Percentiles rank a stretch among this genome's conserved stretches.
phyloP scores from a whole-genome alignment of 2,329 filamentous ascomycete species.

The Karstenula rhodostoma region DNA sequence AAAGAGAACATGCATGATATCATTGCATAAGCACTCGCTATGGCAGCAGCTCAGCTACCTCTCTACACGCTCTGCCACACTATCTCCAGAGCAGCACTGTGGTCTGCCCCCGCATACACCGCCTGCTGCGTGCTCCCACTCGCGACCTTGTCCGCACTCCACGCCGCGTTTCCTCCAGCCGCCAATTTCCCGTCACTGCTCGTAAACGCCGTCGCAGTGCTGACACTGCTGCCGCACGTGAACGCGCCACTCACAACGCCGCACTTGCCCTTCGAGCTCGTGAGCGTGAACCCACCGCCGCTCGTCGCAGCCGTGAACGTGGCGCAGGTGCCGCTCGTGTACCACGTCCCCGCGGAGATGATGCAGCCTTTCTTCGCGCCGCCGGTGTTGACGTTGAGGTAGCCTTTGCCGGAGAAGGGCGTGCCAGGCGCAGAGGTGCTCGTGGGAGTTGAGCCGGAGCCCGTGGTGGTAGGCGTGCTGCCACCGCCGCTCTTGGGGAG shows the following conservation, averaged over 20 bases:
- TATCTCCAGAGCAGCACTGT: slow-evolving; percentile 45
- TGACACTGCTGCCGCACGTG: slow-evolving; percentile 62
- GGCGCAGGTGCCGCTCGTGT: slow-evolving; percentile 71
- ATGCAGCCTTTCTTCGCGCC: slow-evolving; percentile 68
- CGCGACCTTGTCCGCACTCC: slow-evolving; percentile 55
- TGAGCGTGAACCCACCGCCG: slow-evolving; percentile 42
- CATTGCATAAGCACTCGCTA: no score
- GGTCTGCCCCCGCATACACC: slow-evolving; percentile 52
- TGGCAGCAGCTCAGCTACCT: neutral
- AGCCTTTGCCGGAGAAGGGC: slow-evolving; percentile 67
- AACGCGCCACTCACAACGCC: slow-evolving; percentile 63
- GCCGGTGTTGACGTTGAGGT: slow-evolving; percentile 63
- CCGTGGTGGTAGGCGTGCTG: slow-evolving; percentile 39
- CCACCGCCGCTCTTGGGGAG: slow-evolving; percentile 61
- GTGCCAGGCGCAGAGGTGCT: slow-evolving; percentile 45
- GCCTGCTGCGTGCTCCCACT: slow-evolving; percentile 54
- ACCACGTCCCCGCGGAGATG: slow-evolving; percentile 73
- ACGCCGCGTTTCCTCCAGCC: slow-evolving; percentile 49
- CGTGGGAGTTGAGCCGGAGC: slow-evolving; percentile 35
- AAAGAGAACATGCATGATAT: no score
- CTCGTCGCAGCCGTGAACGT: slow-evolving; percentile 64
- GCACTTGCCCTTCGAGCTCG: slow-evolving; percentile 55
- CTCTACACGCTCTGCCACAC: slow-evolving; percentile 43
- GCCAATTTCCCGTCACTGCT: slow-evolving; percentile 46
- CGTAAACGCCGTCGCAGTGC: slow-evolving; percentile 53